Percentiles rank a stretch among this genome's conserved stretches.
phyloP scores from a whole-genome alignment of 139 green algal genomes.

The Chlamydomonas incerta region DNA sequence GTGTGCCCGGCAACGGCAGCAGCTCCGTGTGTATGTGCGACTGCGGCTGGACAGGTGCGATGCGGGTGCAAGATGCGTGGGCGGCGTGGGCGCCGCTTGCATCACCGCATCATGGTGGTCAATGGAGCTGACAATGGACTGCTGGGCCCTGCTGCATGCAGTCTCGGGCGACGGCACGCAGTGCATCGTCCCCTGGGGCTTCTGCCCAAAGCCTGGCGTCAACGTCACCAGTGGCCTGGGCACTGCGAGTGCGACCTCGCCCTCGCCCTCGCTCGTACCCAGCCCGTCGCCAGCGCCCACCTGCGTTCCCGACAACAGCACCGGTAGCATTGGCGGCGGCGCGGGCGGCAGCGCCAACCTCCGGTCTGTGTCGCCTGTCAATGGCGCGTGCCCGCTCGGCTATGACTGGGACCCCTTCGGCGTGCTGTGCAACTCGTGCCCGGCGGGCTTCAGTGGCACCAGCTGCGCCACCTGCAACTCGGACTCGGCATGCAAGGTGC shows the following conservation, averaged over 20 bases:
- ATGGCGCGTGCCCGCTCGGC: background rate
- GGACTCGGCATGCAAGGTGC: constrained; percentile 12
- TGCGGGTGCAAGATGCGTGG: no score
- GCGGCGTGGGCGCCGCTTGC: no score
- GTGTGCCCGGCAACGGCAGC: background rate
- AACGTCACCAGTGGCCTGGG: no score
- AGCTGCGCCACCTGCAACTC: constrained; percentile 23
- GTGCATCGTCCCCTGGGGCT: constrained; percentile 25
- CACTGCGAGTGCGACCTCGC: background rate
- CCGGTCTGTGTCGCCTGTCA: background rate
- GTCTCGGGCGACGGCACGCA: background rate
- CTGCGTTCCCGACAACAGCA: no score
- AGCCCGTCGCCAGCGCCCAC: background rate
- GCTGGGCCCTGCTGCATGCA: background rate
- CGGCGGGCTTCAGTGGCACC: constrained; percentile 16
- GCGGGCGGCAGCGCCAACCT: no score
- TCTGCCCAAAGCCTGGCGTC: background rate
- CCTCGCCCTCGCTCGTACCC: background rate
- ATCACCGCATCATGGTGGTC: no score
- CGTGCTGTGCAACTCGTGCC: background rate
- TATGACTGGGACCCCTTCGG: constrained; percentile 12
- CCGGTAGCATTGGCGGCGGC: no score
- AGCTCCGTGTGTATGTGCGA: constrained; percentile 15
- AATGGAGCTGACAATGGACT: no score
- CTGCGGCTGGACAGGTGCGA: constrained; percentile 12